Base-by-base conservation (phyloP, 2,329 filamentous ascomycete genomes). In the Venturiaceae sp. region DNA sequence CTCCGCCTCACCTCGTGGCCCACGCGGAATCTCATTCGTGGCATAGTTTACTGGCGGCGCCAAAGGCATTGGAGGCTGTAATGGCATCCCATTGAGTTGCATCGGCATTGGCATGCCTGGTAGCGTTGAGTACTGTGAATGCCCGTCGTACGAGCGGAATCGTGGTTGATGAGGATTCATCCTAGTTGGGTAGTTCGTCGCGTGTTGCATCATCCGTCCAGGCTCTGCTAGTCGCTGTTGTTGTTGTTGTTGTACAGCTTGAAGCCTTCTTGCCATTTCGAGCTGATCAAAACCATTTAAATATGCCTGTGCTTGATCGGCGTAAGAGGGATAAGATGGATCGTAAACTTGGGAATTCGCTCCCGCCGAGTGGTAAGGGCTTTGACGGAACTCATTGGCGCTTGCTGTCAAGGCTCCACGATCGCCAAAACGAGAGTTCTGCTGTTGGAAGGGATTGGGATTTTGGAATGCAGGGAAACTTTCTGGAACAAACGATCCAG, bases 1-100 rank as follows among this genome's bases (percentile, higher is more conserved):
- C 60, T 83, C 77, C 1, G 77, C 72, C 57, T 88, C 83, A 60
- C 84, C 82, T 55, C 82, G 76, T 2, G 74, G 70, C 44, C 68
- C 71, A 53, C 74, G 71, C 11, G 75, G 72, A 13, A 75, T 69
- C 34, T 75, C 72, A 5, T 73, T 63, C 57, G 74, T 66, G 61
- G 69, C 68, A 3, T 69, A 65, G 61, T 73, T 67, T 26, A 69
- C 57, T 5, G 67, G 63, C 63, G 55, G 39, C 30, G 9, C 41
- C 28, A 72, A 66, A n/a, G 63, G 56, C 60, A 73, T 65, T 50
- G 69, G 71, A 13, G 37, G 37, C 8, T 69, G 67, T 16, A 68
- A 66, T 6, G 44, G 2, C 33, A 55, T 2, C 8, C 14, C 23
- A 2, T 68, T 57, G 1, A 63, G 65, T 41, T 71, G 70, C 46